A percentile compares a stretch with the other conserved stretches of the same genome.
phyloP scores from a whole-genome alignment of 2,329 filamentous ascomycete species.

The Rutstroemia sp. region DNA sequence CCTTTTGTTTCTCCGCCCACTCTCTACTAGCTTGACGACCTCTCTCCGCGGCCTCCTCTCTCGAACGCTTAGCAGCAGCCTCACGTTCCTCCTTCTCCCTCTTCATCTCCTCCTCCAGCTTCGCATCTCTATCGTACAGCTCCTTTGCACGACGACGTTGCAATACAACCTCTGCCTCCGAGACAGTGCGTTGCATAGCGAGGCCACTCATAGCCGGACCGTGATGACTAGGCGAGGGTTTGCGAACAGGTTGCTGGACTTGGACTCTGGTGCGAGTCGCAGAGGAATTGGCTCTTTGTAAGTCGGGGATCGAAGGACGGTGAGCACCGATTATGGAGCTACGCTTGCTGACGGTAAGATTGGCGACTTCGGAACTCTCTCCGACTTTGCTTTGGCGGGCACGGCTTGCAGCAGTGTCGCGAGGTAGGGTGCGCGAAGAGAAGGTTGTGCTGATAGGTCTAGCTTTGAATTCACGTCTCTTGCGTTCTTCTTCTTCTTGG shows the following conservation, averaged over 20 bases:
- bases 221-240: slow-evolving; percentile 17
- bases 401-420: slow-evolving; percentile 51
- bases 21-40: slow-evolving; percentile 51
- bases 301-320: slow-evolving; percentile 29
- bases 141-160: slow-evolving; percentile 47
- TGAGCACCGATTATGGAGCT: slow-evolving; percentile 26
- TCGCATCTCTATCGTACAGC: slow-evolving; percentile 46
- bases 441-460: slow-evolving; percentile 44
- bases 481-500: slow-evolving; percentile 53
- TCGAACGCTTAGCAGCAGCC: slow-evolving; percentile 43
- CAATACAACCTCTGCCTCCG: slow-evolving; percentile 42
- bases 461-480: slow-evolving; percentile 57
- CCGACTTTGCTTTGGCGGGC: slow-evolving; percentile 42
- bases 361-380: slow-evolving; percentile 17
- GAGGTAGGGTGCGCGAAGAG: slow-evolving; percentile 34
- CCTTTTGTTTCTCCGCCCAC: slow-evolving; percentile 51
- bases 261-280: slow-evolving; percentile 22
- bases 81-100: slow-evolving; percentile 49
- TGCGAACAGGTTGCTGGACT: slow-evolving; percentile 14
- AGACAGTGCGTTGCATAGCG: slow-evolving; percentile 38
- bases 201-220: slow-evolving; percentile 22
- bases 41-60: slow-evolving; percentile 54
- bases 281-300: slow-evolving; percentile 27
- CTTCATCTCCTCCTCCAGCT: slow-evolving; percentile 39
- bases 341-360: slow-evolving; percentile 23